A percentile compares a stretch with the other conserved stretches of the same genome.
Evolutionary conservation across 306 rosid genomes (phyloP).

Genomic region (barrel medic (Medicago truncatula)): MtrunA17r5.0-ANR NC_053048.1:632001-632500

Average conservation of each 20-base stretch:
- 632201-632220: conserved; percentile 52
- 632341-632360: conserved; percentile 51
- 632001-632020: not conserved
- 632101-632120: conserved; percentile 45
- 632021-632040: not conserved
- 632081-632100: conserved; percentile 43
- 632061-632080: conserved; percentile 53
- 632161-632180: conserved; percentile 64
- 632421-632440: not conserved
- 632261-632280: conserved; percentile 68
- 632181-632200: conserved; percentile 58
- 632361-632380: conserved; percentile 22
- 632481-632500: too few species aligned
- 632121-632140: conserved; percentile 51
- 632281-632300: conserved; percentile 71
- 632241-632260: conserved; percentile 54
- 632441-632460: too few species aligned
- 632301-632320: conserved; percentile 66
- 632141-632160: conserved; percentile 55
- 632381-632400: not conserved
- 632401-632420: too few species aligned
- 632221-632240: conserved; percentile 48
- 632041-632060: conserved; percentile 60
- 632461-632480: not conserved
- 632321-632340: conserved; percentile 60